Evolutionary conservation across 208 protist species (phyloP).

Genomic region (Leishmania braziliensis): DNA sequence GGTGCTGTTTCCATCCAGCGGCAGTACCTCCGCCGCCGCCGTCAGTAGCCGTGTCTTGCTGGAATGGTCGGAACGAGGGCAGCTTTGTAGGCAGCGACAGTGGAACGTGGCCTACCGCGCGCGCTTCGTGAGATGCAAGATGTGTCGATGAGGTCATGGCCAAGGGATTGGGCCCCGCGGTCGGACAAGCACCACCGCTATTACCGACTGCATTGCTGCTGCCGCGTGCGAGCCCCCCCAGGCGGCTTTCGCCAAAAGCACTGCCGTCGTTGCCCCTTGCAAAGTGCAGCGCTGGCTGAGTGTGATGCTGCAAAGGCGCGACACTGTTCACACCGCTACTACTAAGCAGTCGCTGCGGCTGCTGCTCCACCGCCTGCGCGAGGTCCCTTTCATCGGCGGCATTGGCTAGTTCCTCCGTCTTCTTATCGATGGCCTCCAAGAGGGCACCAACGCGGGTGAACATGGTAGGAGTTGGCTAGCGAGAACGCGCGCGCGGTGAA

Average conservation of each 20-base stretch:
- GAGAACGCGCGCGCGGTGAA: neutral
- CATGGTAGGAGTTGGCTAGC: conserved; percentile 6
- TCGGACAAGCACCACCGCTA: neutral
- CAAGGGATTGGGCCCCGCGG: neutral
- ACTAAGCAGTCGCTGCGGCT: conserved; percentile 2
- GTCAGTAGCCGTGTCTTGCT: neutral
- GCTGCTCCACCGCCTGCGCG: conserved; percentile 7
- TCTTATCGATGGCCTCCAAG: conserved; percentile 50
- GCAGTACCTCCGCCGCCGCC: neutral
- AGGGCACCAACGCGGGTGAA: conserved; percentile 32
- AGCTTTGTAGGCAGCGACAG: conserved; percentile 30
- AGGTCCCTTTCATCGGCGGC: conserved; percentile 25
- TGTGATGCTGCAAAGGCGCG: neutral
- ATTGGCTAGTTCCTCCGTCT: conserved; percentile 33
- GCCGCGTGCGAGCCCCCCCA: neutral
- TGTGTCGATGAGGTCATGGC: conserved; percentile 4
- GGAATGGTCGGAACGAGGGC: conserved; percentile 17
- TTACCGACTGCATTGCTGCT: neutral
- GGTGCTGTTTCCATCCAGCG: neutral
- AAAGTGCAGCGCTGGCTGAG: neutral
- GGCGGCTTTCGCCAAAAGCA: neutral
- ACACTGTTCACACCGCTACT: neutral
- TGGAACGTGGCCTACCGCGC: neutral
- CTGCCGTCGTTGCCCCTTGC: neutral
- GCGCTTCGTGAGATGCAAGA: neutral